These are phyloP conservation scores for Tillandsia fasciculata DNA, from an alignment of 176 grass and related monocot genomes.

Conservation along the genomic window DNA sequence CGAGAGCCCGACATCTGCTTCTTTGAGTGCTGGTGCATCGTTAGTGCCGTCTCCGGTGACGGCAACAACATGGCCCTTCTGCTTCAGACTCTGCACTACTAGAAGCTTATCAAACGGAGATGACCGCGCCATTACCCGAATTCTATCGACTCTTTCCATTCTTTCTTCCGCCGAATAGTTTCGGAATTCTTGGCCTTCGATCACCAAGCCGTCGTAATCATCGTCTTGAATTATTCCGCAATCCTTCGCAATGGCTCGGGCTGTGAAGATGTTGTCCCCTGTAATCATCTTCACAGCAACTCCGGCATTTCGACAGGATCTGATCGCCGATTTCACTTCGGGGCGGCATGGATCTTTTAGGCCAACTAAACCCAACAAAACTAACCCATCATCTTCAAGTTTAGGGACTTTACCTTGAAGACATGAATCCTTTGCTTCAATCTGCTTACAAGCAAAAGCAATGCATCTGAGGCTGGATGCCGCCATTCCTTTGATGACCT, in stretches of 20 bases:
- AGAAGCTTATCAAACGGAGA: constrained; percentile 54
- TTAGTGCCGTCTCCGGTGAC: constrained; percentile 77
- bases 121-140: constrained; percentile 57
- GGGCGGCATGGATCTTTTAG: constrained; percentile 77
- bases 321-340: constrained; percentile 47
- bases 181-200: constrained; percentile 74
- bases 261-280: constrained; percentile 81
- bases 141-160: constrained; percentile 36
- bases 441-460: constrained; percentile 59
- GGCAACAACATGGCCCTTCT: constrained; percentile 68
- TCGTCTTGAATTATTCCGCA: constrained; percentile 45
- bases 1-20: constrained; percentile 65
- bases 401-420: constrained; percentile 3
- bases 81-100: constrained; percentile 67
- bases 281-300: constrained; percentile 90
- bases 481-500: constrained; percentile 54
- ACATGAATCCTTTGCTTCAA: neutral
- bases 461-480: constrained; percentile 58
- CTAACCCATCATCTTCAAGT: constrained; percentile 46
- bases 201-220: constrained; percentile 20
- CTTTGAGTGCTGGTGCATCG: constrained; percentile 74
- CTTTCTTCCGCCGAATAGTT: constrained; percentile 41
- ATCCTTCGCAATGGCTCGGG: constrained; percentile 57
- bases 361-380: constrained; percentile 59
- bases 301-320: constrained; percentile 40